Base-by-base conservation (phyloP, 805 yeast genomes). In the Ogataea populi-albae region DNA sequence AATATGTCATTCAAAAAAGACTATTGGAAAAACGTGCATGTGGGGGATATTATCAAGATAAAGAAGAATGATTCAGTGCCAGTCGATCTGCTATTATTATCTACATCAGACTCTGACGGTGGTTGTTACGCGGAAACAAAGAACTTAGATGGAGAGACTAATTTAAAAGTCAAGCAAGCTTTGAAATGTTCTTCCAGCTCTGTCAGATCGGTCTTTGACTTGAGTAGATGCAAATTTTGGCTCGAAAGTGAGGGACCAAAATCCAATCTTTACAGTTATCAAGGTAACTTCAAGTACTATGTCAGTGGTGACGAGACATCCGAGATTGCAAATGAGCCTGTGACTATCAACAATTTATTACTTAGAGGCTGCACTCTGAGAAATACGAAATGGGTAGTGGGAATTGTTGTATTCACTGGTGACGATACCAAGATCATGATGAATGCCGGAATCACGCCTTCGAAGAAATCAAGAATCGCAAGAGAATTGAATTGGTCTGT, bases 241-340 rank as follows among this genome's bases (percentile, higher is more conserved):
- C 62, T 84, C n/a, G 86, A 84, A 47, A 75, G 84, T 64, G 93
- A 85, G 62, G 91, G 88, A 6, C 94, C 94, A 11, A 87, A 84
- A 57, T 73, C 88, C 1, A 83, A 82, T 54, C 64, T 85, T 45
- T 85, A 85, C 57, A 71, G 79, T 26, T 85, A 83, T 51, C 85
- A 82, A 55, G 94, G 93, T 45, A 81, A 79, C 47, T 51, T 81
- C 43, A 74, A 71, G 46, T 75, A 71, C 37, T 53, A 53, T 35
- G 61, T 54, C 16, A 52, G 52, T 34, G 64, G 64, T 32, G 73
- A 72, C 32, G 58, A 60, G 21, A 54, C 54, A 14, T 21, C 38
- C 3, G 66, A 64, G 34, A 43, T 59, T 11, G 47, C 58, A 24
- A 71, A 77, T 57, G 93, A 84, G 57, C 73, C 89, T 4, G 72